These are phyloP conservation scores for Amorphotheca resinae DNA, from an alignment of 495 filamentous ascomycete genomes.

Conservation along the genomic window DNA sequence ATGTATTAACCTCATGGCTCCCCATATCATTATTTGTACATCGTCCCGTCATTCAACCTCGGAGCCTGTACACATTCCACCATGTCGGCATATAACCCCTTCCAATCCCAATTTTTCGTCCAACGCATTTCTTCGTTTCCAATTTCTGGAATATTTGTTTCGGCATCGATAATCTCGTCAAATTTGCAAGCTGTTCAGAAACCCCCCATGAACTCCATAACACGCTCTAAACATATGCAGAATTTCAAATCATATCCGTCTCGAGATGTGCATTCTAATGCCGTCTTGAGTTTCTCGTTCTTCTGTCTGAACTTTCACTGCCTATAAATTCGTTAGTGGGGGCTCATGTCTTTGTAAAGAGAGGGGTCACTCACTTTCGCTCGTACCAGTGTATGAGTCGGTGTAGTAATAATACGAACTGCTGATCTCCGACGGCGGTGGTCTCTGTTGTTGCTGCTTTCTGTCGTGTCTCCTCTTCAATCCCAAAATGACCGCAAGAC, in stretches of 20 bases:
- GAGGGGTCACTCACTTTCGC: constrained; percentile 34
- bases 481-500: constrained; percentile 61
- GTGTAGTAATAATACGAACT: constrained; percentile 33
- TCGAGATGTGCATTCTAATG: not conserved
- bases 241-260: not conserved
- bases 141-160: too few species aligned
- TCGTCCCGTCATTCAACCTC: too few species aligned
- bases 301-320: constrained; percentile 30
- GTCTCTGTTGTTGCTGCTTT: constrained; percentile 36
- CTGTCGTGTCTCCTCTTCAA: constrained; percentile 51
- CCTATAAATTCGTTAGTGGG: constrained; percentile 28
- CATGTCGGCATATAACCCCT: too few species aligned
- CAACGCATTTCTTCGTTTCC: too few species aligned
- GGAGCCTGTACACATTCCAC: too few species aligned
- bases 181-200: too few species aligned
- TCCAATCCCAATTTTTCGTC: too few species aligned
- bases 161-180: too few species aligned
- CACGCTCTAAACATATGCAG: too few species aligned
- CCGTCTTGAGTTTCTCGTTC: constrained; percentile 25
- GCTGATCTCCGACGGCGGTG: constrained; percentile 31
- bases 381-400: constrained; percentile 32
- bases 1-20: too few species aligned
- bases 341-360: too few species aligned
- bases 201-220: not conserved
- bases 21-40: too few species aligned